Percentiles rank a stretch among this genome's conserved stretches.
Evolutionary conservation across 2,329 filamentous ascomycete genomes (phyloP).

Genomic region (Fonsecaea multimorphosa): DNA sequence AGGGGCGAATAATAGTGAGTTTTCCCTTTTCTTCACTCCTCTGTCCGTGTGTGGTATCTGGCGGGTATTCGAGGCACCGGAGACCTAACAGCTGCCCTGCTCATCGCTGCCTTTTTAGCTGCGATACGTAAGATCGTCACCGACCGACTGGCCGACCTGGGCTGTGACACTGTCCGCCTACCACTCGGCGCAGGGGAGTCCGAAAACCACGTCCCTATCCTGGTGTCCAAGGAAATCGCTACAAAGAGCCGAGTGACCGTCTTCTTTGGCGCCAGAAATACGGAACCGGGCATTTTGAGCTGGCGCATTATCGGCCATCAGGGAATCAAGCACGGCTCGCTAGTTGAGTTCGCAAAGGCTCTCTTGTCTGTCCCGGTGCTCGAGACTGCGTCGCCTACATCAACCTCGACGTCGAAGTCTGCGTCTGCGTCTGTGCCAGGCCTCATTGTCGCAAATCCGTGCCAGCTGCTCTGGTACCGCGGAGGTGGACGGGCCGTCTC

Average conservation of each 20-base stretch:
- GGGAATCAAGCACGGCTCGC: slow-evolving; percentile 73
- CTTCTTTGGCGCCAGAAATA: slow-evolving; percentile 72
- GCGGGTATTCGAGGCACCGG: neutral
- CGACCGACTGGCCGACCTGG: slow-evolving; percentile 65
- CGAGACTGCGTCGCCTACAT: neutral
- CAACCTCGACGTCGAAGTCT: neutral
- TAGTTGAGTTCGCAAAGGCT: slow-evolving; percentile 66
- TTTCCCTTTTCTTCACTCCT: neutral
- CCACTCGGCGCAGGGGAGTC: slow-evolving; percentile 57
- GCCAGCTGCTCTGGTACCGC: slow-evolving; percentile 78
- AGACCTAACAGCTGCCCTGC: neutral
- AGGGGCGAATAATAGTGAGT: slow-evolving; percentile 73
- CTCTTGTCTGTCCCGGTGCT: slow-evolving; percentile 51
- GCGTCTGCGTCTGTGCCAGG: slow-evolving; percentile 48
- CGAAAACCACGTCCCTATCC: slow-evolving; percentile 71
- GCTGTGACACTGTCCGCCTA: slow-evolving; percentile 66
- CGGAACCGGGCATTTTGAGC: slow-evolving; percentile 77
- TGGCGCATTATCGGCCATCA: slow-evolving; percentile 69
- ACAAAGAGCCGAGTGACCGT: slow-evolving; percentile 70
- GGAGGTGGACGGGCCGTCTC: slow-evolving; percentile 67
- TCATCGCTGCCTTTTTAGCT: slow-evolving; percentile 52
- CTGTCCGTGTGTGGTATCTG: neutral
- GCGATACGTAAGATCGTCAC: slow-evolving; percentile 68
- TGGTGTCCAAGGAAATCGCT: slow-evolving; percentile 64
- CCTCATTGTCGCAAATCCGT: slow-evolving; percentile 77